Conservation (phyloP, 2,329 filamentous ascomycete species). For the Ceratocystis smalleyi region DNA sequence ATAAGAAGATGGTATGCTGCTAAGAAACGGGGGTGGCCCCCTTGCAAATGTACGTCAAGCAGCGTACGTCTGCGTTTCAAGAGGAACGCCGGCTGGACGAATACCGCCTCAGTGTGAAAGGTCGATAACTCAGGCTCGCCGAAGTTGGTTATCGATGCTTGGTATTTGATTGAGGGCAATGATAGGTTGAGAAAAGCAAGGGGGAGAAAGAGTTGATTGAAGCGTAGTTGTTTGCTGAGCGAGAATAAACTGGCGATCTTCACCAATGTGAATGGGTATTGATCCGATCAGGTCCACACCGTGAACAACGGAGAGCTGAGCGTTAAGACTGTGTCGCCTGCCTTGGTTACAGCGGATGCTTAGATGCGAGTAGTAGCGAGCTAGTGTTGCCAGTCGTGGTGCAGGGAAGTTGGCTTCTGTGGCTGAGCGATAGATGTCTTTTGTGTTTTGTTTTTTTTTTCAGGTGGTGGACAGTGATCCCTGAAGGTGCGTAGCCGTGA, state of each 20-base stretch:
- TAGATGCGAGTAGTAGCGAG: not conserved
- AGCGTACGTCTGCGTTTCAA: not conserved
- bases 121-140: not conserved
- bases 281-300: too few species aligned
- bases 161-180: not conserved
- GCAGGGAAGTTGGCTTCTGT: not conserved
- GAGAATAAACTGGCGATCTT: too few species aligned
- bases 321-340: not conserved
- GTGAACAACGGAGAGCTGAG: not conserved
- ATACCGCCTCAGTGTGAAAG: not conserved
- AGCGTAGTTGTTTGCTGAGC: too few species aligned
- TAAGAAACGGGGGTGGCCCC: not conserved
- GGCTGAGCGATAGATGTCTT: not conserved
- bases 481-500: not conserved
- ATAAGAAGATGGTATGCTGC: not conserved
- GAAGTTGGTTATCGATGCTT: not conserved
- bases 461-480: not conserved
- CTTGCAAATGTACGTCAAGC: not conserved
- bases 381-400: not conserved
- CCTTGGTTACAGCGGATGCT: not conserved
- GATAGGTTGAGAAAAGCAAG: not conserved
- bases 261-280: too few species aligned
- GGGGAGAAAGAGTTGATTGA: too few species aligned
- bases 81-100: not conserved
- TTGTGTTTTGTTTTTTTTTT: not conserved